phyloP scores from a whole-genome alignment of 352 stramenopile genomes.

The Globisporangium viniferum region DNA sequence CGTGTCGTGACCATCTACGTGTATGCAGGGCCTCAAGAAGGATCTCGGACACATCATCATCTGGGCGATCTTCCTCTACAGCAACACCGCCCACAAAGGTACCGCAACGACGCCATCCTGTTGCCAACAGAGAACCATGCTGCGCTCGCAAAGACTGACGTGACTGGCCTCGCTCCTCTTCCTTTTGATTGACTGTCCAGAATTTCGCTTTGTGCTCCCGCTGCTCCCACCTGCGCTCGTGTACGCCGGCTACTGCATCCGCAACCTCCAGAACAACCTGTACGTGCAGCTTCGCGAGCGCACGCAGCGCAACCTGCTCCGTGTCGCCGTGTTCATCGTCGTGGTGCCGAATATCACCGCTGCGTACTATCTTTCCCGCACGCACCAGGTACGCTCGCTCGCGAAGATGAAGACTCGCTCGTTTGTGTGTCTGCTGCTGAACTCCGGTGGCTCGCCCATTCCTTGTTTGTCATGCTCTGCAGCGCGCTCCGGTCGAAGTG shows the following conservation, averaged over 20 bases:
- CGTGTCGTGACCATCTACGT: neutral
- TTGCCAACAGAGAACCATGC: neutral
- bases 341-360: slow-evolving; percentile 62
- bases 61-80: slow-evolving; percentile 76
- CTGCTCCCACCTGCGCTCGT: slow-evolving; percentile 68
- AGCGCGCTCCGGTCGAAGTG: slow-evolving; percentile 71
- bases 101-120: neutral
- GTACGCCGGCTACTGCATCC: slow-evolving; percentile 72
- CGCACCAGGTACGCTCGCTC: slow-evolving; percentile 36
- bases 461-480: neutral
- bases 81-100: slow-evolving; percentile 81
- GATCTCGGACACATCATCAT: slow-evolving; percentile 63
- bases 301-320: slow-evolving; percentile 56
- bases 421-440: neutral
- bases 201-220: slow-evolving; percentile 85
- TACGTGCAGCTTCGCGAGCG: slow-evolving; percentile 53
- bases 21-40: slow-evolving; percentile 47
- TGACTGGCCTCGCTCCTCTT: neutral
- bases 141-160: neutral
- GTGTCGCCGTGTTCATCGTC: slow-evolving; percentile 42
- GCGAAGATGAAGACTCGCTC: neutral
- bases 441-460: neutral
- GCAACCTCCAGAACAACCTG: slow-evolving; percentile 61
- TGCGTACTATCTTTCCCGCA: slow-evolving; percentile 68
- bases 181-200: slow-evolving; percentile 21